phyloP scores from a whole-genome alignment of 208 protist species.

The Trypanosomatidae sp. region DNA sequence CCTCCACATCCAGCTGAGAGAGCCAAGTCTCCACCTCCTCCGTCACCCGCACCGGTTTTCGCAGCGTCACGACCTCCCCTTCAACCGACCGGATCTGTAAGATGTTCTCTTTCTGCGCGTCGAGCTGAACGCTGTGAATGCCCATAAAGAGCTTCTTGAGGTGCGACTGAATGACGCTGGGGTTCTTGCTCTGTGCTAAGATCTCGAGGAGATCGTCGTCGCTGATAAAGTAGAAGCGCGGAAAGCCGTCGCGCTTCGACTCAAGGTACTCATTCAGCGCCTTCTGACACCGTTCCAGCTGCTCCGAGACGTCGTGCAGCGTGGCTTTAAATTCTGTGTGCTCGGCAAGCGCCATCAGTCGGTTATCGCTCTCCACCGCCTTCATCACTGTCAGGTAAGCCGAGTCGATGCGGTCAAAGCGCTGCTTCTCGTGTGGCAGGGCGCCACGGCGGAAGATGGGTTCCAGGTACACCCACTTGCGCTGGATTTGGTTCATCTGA shows the following conservation, averaged over 20 bases:
- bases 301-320: constrained; percentile 91
- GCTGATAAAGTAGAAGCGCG: constrained; percentile 99
- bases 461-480: constrained; percentile 99
- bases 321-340: constrained; percentile 82
- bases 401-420: constrained; percentile 95
- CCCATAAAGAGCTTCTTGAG: constrained; percentile 99
- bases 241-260: constrained; percentile 96
- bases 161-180: constrained; percentile 96
- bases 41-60: constrained; percentile 90
- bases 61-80: constrained; percentile 94
- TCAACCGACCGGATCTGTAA: constrained; percentile 90
- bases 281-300: constrained; percentile 97
- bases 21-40: constrained; percentile 97
- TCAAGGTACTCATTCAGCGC: constrained; percentile 98
- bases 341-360: constrained; percentile 82
- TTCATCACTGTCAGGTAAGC: constrained; percentile 95
- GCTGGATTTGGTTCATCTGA: constrained; percentile 97
- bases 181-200: constrained; percentile 95
- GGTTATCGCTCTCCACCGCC: constrained; percentile 72
- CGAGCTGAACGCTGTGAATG: constrained; percentile 95
- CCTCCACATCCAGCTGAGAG: constrained; percentile 86
- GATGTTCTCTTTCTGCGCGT: constrained; percentile 88
- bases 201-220: constrained; percentile 99
- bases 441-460: constrained; percentile 98
- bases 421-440: constrained; percentile 94